These are phyloP conservation scores for Fusarium scirpi DNA, from an alignment of 2,329 filamentous ascomycete species.

Conservation along the genomic window DNA sequence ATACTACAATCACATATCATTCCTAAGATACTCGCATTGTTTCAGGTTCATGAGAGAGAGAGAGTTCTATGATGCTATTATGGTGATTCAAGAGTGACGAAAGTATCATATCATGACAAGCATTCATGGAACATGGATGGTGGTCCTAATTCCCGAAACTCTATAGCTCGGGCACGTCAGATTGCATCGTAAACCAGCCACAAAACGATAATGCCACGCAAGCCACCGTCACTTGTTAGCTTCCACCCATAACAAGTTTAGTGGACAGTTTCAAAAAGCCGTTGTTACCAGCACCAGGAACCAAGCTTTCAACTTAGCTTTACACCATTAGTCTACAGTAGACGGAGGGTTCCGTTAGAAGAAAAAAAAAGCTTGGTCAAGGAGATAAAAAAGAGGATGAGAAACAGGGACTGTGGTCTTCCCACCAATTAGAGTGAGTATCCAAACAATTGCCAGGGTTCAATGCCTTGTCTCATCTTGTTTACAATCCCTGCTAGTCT, in stretches of 20 bases:
- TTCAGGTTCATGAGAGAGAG: background rate
- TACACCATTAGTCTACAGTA: background rate
- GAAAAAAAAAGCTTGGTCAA: slow-evolving; percentile 21
- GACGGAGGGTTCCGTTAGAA: background rate
- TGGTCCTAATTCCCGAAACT: background rate
- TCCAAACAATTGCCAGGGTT: slow-evolving; percentile 3
- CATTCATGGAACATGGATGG: background rate
- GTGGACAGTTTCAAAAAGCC: slow-evolving; percentile 5
- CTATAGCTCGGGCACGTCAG: slow-evolving; percentile 24
- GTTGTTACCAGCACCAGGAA: slow-evolving; percentile 20
- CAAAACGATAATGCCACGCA: slow-evolving; percentile 26
- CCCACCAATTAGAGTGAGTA: slow-evolving; percentile 8
- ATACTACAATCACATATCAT: slow-evolving; percentile 2
- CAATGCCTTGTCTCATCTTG: slow-evolving; percentile 36
- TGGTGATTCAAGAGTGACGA: slow-evolving; percentile 12
- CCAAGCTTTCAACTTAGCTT: slow-evolving; percentile 4
- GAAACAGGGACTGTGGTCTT: slow-evolving; percentile 23
- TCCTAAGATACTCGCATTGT: background rate
- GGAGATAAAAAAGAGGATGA: background rate
- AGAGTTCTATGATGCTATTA: background rate
- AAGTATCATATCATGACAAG: background rate
- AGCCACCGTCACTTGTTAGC: slow-evolving; percentile 22
- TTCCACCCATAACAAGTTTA: slow-evolving; percentile 21
- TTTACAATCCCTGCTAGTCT: slow-evolving; percentile 31
- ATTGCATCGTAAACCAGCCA: slow-evolving; percentile 33